phyloP scores from a whole-genome alignment of 306 rosid species.

The Lupinus albus region DNA sequence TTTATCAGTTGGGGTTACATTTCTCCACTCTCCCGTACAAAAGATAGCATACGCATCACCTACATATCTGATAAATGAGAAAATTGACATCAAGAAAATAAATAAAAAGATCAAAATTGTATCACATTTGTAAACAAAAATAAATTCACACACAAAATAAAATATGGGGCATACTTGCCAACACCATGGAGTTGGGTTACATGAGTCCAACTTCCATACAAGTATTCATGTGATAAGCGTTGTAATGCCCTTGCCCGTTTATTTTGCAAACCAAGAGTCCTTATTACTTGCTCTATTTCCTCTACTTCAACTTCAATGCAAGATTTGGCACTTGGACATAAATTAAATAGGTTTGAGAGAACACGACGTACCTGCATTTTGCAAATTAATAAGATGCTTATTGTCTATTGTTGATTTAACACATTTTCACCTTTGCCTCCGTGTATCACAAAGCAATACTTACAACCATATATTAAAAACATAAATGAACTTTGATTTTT shows the following conservation, averaged over 20 bases:
- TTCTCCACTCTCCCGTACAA: conserved; percentile 60
- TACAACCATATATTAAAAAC: not conserved
- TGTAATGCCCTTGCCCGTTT: conserved; percentile 57
- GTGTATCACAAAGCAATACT: not conserved
- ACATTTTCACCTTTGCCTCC: too few species aligned
- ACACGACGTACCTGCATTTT: conserved; percentile 50
- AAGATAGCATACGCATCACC: conserved; percentile 74
- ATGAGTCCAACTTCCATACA: conserved; percentile 65
- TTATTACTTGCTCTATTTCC: conserved; percentile 53
- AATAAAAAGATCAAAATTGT: not conserved
- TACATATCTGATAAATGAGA: conserved; percentile 56
- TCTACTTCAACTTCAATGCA: conserved; percentile 47
- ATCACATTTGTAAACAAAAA: not conserved
- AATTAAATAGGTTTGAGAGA: conserved; percentile 48
- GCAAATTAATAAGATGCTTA: conserved; percentile 6
- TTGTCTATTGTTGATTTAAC: too few species aligned
- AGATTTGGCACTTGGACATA: conserved; percentile 73
- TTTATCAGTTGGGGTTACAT: conserved; percentile 50
- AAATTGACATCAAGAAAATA: not conserved
- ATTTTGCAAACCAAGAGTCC: conserved; percentile 55
- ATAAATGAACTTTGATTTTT: not conserved
- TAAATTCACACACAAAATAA: not conserved
- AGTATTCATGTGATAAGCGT: conserved; percentile 62
- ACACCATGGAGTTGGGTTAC: conserved; percentile 77
- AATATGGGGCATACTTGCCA: conserved; percentile 59